Percentiles rank a stretch among this genome's conserved stretches.
Evolutionary conservation across 306 rosid species (phyloP).

Genomic region (Luffa acutangula): DNA sequence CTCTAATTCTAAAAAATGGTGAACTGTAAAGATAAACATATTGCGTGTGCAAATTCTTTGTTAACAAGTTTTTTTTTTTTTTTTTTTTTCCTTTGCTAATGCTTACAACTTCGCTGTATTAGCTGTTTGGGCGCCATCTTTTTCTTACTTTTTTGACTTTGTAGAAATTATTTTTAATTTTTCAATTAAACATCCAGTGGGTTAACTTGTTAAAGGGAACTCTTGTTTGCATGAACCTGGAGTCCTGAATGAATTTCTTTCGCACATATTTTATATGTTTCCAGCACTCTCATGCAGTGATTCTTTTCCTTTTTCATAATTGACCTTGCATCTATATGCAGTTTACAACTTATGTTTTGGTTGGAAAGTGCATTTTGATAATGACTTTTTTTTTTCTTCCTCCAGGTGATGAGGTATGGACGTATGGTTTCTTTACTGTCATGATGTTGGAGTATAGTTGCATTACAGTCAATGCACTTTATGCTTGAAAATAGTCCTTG

Average conservation of each 20-base stretch:
- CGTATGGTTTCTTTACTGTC: constrained; percentile 38
- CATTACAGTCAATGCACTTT: background rate
- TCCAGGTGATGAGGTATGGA: constrained; percentile 98
- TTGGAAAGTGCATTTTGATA: constrained; percentile 10
- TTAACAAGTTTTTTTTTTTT: background rate
- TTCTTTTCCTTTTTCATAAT: background rate
- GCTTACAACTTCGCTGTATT: background rate
- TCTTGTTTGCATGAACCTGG: background rate
- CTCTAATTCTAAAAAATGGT: background rate
- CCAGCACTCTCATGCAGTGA: background rate
- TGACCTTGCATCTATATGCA: background rate
- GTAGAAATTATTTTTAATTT: background rate
- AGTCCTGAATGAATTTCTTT: background rate
- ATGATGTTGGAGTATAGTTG: constrained; percentile 2
- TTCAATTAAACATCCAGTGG: background rate
- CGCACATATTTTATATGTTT: background rate
- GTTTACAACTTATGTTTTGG: background rate
- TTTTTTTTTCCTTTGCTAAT: background rate
- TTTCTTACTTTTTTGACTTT: background rate
- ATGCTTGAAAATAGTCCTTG: background rate
- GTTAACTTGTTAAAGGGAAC: background rate
- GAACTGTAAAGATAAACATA: background rate
- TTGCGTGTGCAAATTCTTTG: background rate
- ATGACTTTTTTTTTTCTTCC: constrained; percentile 18
- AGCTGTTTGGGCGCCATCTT: background rate